A percentile compares a stretch with the other conserved stretches of the same genome.
These are phyloP conservation scores for Dicorynia guianensis DNA, from an alignment of 306 rosid species.

Conservation along the genomic window DNA sequence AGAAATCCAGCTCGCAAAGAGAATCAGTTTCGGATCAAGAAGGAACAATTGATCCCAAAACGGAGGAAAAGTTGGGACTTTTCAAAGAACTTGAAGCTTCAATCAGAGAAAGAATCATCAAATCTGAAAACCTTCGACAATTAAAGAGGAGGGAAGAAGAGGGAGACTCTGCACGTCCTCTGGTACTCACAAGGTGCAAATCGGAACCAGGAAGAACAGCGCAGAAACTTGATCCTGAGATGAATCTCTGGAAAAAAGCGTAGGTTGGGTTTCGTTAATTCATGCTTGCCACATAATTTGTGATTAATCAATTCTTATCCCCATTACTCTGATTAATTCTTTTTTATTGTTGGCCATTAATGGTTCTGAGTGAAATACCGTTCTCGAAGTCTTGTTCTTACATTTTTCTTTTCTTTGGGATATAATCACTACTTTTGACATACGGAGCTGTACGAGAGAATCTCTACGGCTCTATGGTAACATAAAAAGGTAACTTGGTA, in stretches of 20 bases:
- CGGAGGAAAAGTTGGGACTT: conserved; percentile 46
- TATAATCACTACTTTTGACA: conserved; percentile 26
- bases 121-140: conserved; percentile 42
- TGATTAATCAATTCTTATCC: conserved; percentile 46
- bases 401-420: neutral
- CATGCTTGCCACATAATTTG: conserved; percentile 48
- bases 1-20: conserved; percentile 42
- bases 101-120: conserved; percentile 40
- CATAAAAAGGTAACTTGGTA: conserved; percentile 17
- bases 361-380: conserved; percentile 20
- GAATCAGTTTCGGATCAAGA: conserved; percentile 51
- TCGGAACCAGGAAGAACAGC: conserved; percentile 78
- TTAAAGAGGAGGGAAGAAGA: conserved; percentile 35
- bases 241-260: conserved; percentile 49
- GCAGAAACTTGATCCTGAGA: conserved; percentile 52
- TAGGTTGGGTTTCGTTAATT: conserved; percentile 53
- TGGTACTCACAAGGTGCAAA: conserved; percentile 80
- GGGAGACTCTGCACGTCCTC: conserved; percentile 43
- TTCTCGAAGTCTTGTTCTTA: neutral
- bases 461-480: conserved; percentile 44
- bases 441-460: conserved; percentile 50
- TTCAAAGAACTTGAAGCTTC: conserved; percentile 52
- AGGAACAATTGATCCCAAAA: conserved; percentile 31
- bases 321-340: conserved; percentile 2
- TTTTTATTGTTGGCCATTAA: neutral